phyloP scores from a whole-genome alignment of 2,329 filamentous ascomycete species.

The Pseudocercospora cruenta region DNA sequence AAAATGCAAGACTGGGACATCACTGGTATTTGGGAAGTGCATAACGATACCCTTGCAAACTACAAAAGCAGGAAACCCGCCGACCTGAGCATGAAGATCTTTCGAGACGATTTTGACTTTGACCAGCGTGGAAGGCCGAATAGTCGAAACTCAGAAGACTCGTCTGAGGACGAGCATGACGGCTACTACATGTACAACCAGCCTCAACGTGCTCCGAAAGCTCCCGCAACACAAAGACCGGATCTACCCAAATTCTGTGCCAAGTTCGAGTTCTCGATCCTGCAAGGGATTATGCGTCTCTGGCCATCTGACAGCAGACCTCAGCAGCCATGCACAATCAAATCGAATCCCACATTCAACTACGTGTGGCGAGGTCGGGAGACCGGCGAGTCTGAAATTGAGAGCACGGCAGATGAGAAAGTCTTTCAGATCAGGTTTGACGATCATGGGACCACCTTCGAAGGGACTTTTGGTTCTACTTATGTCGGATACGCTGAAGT shows the following conservation, averaged over 20 bases:
- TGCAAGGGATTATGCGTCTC: conserved; percentile 23
- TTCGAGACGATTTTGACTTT: conserved; percentile 13
- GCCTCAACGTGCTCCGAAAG: neutral
- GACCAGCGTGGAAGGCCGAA: neutral
- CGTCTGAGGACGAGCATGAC: conserved; percentile 12
- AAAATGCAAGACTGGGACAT: conserved; percentile 13
- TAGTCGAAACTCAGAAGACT: neutral
- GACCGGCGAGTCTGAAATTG: conserved; percentile 17
- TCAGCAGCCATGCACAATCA: neutral
- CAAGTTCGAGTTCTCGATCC: conserved; percentile 15
- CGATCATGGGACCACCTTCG: conserved; percentile 9
- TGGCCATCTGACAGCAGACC: no score
- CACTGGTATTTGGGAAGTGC: conserved; percentile 9
- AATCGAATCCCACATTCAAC: conserved; percentile 1
- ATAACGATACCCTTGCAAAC: conserved; percentile 8
- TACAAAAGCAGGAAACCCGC: neutral
- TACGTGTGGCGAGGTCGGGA: conserved; percentile 22
- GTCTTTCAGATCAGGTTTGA: conserved; percentile 1
- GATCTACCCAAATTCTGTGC: conserved; percentile 18
- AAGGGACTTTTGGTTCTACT: conserved; percentile 12
- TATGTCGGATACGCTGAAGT: neutral
- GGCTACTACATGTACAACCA: no score
- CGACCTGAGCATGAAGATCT: conserved; percentile 15
- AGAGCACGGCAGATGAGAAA: neutral
- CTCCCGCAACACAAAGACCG: neutral